Evolutionary conservation across 1,284 basidiomycete species (phyloP).

Genomic region (Butyriboletus pseudospeciosus): DNA sequence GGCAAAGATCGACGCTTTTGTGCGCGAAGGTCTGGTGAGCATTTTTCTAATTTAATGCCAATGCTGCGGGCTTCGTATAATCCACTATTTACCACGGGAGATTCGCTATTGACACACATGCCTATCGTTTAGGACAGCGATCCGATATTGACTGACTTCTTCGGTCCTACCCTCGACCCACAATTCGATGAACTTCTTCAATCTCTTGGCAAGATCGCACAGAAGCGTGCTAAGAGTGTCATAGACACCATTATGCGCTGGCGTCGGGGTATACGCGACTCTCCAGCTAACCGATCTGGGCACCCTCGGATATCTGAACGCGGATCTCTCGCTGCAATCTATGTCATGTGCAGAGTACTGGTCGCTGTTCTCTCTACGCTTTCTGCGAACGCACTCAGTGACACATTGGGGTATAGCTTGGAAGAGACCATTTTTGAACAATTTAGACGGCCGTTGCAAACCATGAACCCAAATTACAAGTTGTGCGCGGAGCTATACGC

Average conservation of each 20-base stretch:
- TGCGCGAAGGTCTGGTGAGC: slow-evolving; percentile 65
- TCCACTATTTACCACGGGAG: not conserved
- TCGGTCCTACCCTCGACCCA: slow-evolving; percentile 69
- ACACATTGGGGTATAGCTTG: slow-evolving; percentile 69
- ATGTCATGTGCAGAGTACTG: slow-evolving; percentile 83
- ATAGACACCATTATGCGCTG: slow-evolving; percentile 86
- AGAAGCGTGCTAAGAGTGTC: slow-evolving; percentile 79
- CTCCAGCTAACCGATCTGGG: slow-evolving; percentile 46
- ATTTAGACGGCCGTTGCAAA: slow-evolving; percentile 64
- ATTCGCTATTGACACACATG: slow-evolving; percentile 3
- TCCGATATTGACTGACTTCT: slow-evolving; percentile 57
- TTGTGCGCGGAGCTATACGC: slow-evolving; percentile 79
- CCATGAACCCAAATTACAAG: slow-evolving; percentile 68
- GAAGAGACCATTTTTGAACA: slow-evolving; percentile 87
- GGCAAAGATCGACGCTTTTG: slow-evolving; percentile 68
- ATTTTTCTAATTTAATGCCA: not conserved
- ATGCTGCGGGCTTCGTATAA: not conserved
- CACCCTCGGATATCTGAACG: slow-evolving; percentile 52
- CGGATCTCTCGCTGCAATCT: slow-evolving; percentile 78
- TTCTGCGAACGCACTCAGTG: slow-evolving; percentile 71
- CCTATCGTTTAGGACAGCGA: slow-evolving; percentile 56
- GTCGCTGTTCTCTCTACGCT: slow-evolving; percentile 72
- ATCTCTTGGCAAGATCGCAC: slow-evolving; percentile 83
- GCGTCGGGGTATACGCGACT: slow-evolving; percentile 74
- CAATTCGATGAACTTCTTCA: slow-evolving; percentile 78